A percentile compares a stretch with the other conserved stretches of the same genome.
phyloP scores from a whole-genome alignment of 257 asterid genomes.

The Solanum piurae region DNA sequence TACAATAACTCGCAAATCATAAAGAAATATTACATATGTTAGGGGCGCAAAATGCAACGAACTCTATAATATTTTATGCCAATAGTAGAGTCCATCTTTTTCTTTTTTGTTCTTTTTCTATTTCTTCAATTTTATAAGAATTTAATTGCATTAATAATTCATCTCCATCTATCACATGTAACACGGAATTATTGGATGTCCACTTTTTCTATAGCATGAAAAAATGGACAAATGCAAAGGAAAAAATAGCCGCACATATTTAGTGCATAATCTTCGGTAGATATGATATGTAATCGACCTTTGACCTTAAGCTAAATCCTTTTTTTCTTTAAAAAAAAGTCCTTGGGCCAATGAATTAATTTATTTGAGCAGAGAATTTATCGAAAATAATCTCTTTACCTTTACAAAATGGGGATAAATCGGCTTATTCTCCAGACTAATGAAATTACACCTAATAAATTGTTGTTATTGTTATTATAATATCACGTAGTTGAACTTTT shows the following conservation, averaged over 20 bases:
- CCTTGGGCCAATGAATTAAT: background rate
- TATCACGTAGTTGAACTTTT: background rate
- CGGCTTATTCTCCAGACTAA: background rate
- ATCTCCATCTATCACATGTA: background rate
- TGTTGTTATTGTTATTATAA: background rate
- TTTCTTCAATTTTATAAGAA: background rate
- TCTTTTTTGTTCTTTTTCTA: background rate
- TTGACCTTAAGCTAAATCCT: background rate
- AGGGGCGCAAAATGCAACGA: background rate
- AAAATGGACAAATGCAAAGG: background rate
- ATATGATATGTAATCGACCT: background rate
- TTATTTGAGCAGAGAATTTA: fast-evolving
- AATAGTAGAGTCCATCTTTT: background rate
- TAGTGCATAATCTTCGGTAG: background rate
- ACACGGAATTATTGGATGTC: background rate
- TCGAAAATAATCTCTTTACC: background rate
- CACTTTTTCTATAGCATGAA: background rate
- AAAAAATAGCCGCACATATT: background rate
- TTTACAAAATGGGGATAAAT: background rate
- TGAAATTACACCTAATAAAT: background rate
- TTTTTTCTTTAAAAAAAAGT: no score
- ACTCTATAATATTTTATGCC: background rate
- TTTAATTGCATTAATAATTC: background rate
- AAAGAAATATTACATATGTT: background rate
- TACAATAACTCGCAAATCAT: background rate